Conservation (phyloP, 805 yeast genomes). For the Starmerella stigmatis region DNA sequence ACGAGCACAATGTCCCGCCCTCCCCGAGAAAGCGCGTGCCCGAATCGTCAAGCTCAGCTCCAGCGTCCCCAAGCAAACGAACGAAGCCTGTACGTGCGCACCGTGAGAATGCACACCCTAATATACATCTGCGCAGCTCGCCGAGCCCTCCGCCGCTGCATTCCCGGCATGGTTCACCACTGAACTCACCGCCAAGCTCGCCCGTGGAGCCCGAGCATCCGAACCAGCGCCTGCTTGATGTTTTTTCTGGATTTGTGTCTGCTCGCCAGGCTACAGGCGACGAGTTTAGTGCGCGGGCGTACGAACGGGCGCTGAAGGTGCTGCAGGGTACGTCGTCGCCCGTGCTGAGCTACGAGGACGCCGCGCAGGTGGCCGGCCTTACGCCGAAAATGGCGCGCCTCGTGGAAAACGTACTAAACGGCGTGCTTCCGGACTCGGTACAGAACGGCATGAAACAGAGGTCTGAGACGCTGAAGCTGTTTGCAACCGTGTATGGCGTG, state of each 20-base stretch:
- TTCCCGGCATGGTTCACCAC: neutral
- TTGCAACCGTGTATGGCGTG: conserved; percentile 41
- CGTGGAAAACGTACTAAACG: conserved; percentile 37
- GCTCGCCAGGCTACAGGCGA: conserved; percentile 32
- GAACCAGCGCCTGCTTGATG: conserved; percentile 30
- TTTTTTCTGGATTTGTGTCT: conserved; percentile 29
- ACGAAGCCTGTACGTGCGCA: neutral
- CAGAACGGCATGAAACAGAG: neutral
- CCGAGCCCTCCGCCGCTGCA: neutral
- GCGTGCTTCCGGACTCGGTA: conserved; percentile 20
- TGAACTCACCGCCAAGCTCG: neutral
- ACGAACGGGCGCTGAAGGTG: conserved; percentile 37
- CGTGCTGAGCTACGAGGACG: conserved; percentile 34
- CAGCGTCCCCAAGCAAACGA: neutral
- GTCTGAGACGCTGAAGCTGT: conserved; percentile 26
- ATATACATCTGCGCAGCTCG: neutral
- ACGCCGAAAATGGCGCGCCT: conserved; percentile 37
- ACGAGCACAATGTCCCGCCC: too few relatives aligned
- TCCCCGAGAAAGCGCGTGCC: neutral
- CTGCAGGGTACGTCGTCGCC: conserved; percentile 26
- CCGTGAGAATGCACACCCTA: neutral
- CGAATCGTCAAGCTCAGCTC: neutral
- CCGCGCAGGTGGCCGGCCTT: conserved; percentile 34
- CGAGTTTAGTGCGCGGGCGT: conserved; percentile 35
- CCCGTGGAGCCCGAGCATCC: neutral